A percentile compares a stretch with the other conserved stretches of the same genome.
Evolutionary conservation across 108 stramenopile genomes (phyloP).

Genomic region (Fistulifera solaris): DNA sequence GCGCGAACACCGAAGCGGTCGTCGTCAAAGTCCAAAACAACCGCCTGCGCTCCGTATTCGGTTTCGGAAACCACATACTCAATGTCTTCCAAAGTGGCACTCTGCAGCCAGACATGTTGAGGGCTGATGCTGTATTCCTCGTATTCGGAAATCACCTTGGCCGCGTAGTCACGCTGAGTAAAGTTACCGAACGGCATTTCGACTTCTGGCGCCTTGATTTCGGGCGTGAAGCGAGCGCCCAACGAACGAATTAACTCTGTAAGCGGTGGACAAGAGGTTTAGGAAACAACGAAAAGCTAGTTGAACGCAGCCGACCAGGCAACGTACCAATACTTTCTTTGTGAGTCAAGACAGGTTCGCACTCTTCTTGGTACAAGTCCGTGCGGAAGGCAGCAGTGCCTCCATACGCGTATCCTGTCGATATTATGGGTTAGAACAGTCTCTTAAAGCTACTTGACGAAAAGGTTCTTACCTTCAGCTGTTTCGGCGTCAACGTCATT

Average conservation of each 20-base stretch:
- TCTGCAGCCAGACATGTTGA: slow-evolving; percentile 50
- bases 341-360: slow-evolving; percentile 53
- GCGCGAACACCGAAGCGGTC: neutral
- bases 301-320: no score
- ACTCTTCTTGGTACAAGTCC: slow-evolving; percentile 37
- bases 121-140: slow-evolving; percentile 40
- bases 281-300: no score
- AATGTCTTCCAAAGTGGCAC: slow-evolving; percentile 34
- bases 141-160: slow-evolving; percentile 66
- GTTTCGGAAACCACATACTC: slow-evolving; percentile 46
- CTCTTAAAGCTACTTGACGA: no score
- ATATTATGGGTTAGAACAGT: no score
- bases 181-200: slow-evolving; percentile 57
- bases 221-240: slow-evolving; percentile 53
- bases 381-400: slow-evolving; percentile 58
- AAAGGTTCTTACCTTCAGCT: slow-evolving; percentile 14
- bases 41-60: slow-evolving; percentile 41
- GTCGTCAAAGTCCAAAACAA: slow-evolving; percentile 31
- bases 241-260: no score
- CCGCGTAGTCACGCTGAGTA: slow-evolving; percentile 54
- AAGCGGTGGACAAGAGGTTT: no score
- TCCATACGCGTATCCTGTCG: slow-evolving; percentile 27
- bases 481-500: slow-evolving; percentile 27
- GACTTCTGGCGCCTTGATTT: slow-evolving; percentile 50
- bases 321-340: slow-evolving; percentile 39